phyloP scores from a whole-genome alignment of 2,329 filamentous ascomycete genomes.

The Leptodontidium sp. region DNA sequence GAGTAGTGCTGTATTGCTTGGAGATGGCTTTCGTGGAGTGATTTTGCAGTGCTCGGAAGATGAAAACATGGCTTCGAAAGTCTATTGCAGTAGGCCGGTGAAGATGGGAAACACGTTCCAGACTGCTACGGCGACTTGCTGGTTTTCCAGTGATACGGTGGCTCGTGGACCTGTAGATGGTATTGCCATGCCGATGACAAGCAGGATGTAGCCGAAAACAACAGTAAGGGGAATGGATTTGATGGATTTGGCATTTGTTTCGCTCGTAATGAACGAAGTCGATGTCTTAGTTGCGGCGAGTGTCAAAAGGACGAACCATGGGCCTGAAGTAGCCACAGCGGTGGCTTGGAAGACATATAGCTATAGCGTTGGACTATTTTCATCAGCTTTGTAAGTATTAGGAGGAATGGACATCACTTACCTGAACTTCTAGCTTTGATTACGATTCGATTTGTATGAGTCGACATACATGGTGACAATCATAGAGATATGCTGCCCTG shows the following conservation, averaged over 20 bases:
- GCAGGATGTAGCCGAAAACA: background rate
- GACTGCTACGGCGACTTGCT: background rate
- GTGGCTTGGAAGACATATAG: slow-evolving; percentile 1
- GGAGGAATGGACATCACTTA: background rate
- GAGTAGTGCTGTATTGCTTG: background rate
- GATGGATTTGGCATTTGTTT: background rate
- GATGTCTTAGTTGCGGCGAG: background rate
- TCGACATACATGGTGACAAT: slow-evolving; percentile 1
- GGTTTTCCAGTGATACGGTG: background rate
- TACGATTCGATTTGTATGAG: background rate
- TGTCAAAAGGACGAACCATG: background rate
- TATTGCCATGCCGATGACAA: slow-evolving; percentile 4
- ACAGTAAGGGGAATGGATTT: slow-evolving; percentile 5
- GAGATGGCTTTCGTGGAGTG: background rate
- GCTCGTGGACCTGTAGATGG: slow-evolving; percentile 1
- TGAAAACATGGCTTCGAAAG: background rate
- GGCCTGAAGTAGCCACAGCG: background rate
- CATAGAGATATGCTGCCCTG: background rate
- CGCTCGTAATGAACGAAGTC: background rate
- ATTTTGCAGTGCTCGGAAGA: background rate
- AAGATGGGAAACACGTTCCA: slow-evolving; percentile 6
- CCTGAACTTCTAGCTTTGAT: background rate
- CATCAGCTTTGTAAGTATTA: background rate
- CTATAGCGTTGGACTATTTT: background rate
- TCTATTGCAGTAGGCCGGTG: background rate